phyloP scores from a whole-genome alignment of 1,139 yeast genomes.

The Saccharomyces hybrid region DNA sequence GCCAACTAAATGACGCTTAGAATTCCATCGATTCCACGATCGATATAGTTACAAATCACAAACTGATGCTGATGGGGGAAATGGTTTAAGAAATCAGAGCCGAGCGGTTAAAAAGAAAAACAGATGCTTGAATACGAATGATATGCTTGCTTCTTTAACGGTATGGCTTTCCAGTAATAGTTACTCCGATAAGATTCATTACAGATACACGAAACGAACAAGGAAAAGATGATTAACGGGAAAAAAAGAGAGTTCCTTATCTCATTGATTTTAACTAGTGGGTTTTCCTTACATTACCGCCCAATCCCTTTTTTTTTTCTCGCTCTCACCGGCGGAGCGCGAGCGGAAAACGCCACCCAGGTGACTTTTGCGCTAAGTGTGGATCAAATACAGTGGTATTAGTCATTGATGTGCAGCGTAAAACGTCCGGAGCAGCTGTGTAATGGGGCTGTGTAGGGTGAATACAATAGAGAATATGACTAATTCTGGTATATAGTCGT shows the following conservation, averaged over 20 bases:
- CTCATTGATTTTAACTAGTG: neutral
- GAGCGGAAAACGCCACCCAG: neutral
- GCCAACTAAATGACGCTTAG: neutral
- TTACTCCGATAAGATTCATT: neutral
- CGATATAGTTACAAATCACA: neutral
- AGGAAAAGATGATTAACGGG: neutral
- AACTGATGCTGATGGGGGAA: neutral
- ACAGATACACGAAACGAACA: neutral
- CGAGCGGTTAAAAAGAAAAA: neutral
- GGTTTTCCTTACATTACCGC: neutral
- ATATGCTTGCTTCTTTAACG: neutral
- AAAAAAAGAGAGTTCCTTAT: neutral
- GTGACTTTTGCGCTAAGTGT: neutral
- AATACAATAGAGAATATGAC: neutral
- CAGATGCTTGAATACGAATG: neutral
- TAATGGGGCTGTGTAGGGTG: neutral
- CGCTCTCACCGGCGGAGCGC: constrained; percentile 1
- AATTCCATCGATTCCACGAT: neutral
- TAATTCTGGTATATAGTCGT: neutral
- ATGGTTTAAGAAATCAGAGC: neutral
- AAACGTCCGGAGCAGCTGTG: too few species aligned
- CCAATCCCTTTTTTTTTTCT: constrained; percentile 1
- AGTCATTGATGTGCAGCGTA: neutral
- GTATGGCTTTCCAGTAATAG: neutral
- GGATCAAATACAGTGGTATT: neutral